Evolutionary conservation across 768 basidiomycete species (phyloP).

Genomic region (Boletus vermiculosoides): DNA sequence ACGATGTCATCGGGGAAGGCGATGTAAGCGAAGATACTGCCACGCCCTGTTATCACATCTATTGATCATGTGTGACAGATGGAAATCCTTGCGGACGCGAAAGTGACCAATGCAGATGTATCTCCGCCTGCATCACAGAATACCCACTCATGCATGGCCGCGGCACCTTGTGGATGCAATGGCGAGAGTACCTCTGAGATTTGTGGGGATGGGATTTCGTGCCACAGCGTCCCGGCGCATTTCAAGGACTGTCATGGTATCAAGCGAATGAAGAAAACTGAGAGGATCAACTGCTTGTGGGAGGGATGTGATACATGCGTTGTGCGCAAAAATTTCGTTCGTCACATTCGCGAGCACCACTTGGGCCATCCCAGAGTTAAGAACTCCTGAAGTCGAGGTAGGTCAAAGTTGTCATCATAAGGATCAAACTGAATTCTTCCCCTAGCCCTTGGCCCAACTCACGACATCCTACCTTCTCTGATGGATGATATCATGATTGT

Average conservation of each 20-base stretch:
- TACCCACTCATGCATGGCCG: neutral
- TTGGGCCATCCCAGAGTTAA: constrained; percentile 4
- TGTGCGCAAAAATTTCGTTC: constrained; percentile 1
- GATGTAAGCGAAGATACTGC: neutral
- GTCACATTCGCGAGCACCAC: constrained; percentile 1
- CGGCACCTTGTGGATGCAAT: neutral
- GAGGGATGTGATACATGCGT: accelerated
- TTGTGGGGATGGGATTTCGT: constrained; percentile 1
- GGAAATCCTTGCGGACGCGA: no score
- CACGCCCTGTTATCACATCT: neutral
- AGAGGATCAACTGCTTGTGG: neutral
- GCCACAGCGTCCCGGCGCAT: neutral
- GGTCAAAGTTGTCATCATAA: neutral
- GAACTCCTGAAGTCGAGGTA: neutral
- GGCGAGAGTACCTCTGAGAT: no score
- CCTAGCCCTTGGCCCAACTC: neutral
- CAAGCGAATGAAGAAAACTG: accelerated
- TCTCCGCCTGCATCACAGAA: neutral
- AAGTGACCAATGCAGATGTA: no score
- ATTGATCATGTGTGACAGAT: no score
- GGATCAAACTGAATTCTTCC: neutral
- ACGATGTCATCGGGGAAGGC: neutral
- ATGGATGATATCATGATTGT: neutral
- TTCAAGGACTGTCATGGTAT: neutral
- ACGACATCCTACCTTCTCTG: neutral